These are phyloP conservation scores for Kluyveromyces siamensis DNA, from an alignment of 805 yeast genomes.

Conservation along the genomic window DNA sequence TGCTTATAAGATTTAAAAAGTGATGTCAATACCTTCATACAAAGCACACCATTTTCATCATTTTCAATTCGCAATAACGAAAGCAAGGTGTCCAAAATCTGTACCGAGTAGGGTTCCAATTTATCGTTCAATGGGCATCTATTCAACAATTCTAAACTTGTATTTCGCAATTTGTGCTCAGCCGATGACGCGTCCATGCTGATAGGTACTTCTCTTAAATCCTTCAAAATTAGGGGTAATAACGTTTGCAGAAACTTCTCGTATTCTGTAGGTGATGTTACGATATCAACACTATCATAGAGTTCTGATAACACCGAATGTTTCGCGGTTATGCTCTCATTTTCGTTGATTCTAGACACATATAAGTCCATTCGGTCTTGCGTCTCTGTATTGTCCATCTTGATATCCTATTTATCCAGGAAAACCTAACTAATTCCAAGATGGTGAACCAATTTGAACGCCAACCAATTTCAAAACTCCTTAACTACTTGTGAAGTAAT, in stretches of 20 bases:
- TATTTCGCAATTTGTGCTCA: constrained; percentile 70
- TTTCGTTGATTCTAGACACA: constrained; percentile 51
- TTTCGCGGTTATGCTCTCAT: constrained; percentile 48
- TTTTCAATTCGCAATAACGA: constrained; percentile 64
- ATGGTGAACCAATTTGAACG: not conserved
- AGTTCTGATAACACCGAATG: constrained; percentile 71
- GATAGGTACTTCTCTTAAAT: constrained; percentile 62
- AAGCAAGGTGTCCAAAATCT: constrained; percentile 50
- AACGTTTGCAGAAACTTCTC: constrained; percentile 61
- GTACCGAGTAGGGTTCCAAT: constrained; percentile 59
- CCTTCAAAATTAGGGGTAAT: constrained; percentile 58
- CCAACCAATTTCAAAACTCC: not conserved
- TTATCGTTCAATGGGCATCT: constrained; percentile 77
- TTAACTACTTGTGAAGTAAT: too few species aligned
- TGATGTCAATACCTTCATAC: constrained; percentile 79
- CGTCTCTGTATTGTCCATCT: not conserved
- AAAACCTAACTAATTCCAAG: not conserved
- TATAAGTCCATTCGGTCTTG: constrained; percentile 53
- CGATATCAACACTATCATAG: constrained; percentile 78
- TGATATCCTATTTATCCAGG: not conserved
- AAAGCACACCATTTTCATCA: constrained; percentile 89
- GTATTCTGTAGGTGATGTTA: constrained; percentile 74
- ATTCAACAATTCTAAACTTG: constrained; percentile 69
- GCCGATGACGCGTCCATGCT: constrained; percentile 55
- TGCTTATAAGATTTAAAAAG: constrained; percentile 78